Conservation (phyloP, 805 yeast genomes). For the Hanseniaspora lindneri region DNA sequence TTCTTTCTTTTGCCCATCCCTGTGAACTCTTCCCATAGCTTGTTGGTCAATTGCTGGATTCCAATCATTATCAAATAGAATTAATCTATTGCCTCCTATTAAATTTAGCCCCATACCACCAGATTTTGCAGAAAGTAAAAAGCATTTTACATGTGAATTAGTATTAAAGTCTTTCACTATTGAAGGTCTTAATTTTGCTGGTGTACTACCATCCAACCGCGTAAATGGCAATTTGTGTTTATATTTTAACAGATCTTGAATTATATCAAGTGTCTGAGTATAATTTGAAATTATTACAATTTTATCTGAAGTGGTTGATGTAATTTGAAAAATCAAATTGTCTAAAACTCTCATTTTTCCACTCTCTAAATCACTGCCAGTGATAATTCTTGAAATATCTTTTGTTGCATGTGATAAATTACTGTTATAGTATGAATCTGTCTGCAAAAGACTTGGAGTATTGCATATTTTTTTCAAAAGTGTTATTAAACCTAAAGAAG, state of each 20-base stretch:
- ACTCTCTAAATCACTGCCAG: slow-evolving; percentile 22
- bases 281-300: slow-evolving; percentile 90
- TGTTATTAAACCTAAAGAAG: slow-evolving; percentile 52
- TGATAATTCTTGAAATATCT: not conserved
- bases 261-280: slow-evolving; percentile 80
- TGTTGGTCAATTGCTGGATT: slow-evolving; percentile 87
- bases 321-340: slow-evolving; percentile 42
- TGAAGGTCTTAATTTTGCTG: slow-evolving; percentile 49
- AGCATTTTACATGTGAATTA: slow-evolving; percentile 29
- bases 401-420: slow-evolving; percentile 9
- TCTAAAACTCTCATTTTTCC: slow-evolving; percentile 60
- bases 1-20: slow-evolving; percentile 80
- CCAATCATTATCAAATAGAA: slow-evolving; percentile 92
- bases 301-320: slow-evolving; percentile 45
- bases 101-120: slow-evolving; percentile 91
- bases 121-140: slow-evolving; percentile 73
- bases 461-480: slow-evolving; percentile 71
- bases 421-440: slow-evolving; percentile 32
- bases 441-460: slow-evolving; percentile 52
- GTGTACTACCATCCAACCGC: slow-evolving; percentile 78
- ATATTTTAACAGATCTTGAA: slow-evolving; percentile 43
- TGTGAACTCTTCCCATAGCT: slow-evolving; percentile 88
- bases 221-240: slow-evolving; percentile 40
- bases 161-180: slow-evolving; percentile 61
- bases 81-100: slow-evolving; percentile 75